Conservation (phyloP, 192 early-diverging fungal species). For the Backusella sp. region DNA sequence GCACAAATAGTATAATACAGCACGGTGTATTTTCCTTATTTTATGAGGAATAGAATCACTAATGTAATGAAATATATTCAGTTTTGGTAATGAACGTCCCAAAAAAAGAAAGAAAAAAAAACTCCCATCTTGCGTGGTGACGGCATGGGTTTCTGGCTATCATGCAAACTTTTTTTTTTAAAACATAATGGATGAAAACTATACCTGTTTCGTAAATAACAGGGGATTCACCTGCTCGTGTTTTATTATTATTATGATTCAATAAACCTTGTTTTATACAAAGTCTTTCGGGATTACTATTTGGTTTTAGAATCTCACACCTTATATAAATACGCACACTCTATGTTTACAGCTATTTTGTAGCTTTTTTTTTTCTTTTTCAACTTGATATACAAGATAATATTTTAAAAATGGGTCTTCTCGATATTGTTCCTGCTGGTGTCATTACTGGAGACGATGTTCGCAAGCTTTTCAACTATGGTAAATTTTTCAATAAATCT, state of each 20-base stretch:
- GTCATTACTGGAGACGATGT: slow-evolving; percentile 94
- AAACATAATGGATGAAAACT: neutral
- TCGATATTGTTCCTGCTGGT: slow-evolving; percentile 84
- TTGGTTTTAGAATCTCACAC: neutral
- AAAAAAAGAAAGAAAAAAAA: neutral
- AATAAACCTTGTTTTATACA: neutral
- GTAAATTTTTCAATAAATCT: slow-evolving; percentile 9
- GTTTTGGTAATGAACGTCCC: neutral
- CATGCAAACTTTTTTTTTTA: neutral
- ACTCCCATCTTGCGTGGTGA: neutral
- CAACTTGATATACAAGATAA: neutral
- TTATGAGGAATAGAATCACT: neutral
- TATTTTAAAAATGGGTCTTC: slow-evolving; percentile 63
- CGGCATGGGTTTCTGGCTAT: neutral
- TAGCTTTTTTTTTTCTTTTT: slow-evolving; percentile 15
- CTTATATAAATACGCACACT: neutral
- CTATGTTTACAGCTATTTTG: neutral
- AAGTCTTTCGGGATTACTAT: neutral
- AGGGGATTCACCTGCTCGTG: neutral
- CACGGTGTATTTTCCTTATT: neutral
- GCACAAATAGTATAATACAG: neutral
- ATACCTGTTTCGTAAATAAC: neutral
- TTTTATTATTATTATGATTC: slow-evolving; percentile 1
- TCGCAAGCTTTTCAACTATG: slow-evolving; percentile 74
- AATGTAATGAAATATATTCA: neutral